Evolutionary conservation across 306 rosid species (phyloP).

Genomic region (Glycine tomentella): DNA sequence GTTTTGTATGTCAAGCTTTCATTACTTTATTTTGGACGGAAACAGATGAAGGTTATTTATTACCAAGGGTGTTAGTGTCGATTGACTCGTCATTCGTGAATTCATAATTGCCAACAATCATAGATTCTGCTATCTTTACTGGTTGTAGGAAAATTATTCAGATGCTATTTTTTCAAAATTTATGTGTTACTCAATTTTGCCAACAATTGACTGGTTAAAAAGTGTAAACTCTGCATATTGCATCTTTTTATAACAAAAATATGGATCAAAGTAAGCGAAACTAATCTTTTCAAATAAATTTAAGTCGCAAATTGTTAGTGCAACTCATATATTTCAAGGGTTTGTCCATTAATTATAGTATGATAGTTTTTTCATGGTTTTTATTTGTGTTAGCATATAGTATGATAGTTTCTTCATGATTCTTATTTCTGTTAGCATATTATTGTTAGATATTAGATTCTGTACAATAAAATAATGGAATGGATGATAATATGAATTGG

Average conservation of each 20-base stretch:
- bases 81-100: not conserved
- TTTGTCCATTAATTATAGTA: not conserved
- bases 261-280: not conserved
- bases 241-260: not conserved
- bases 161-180: not conserved
- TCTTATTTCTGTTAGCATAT: not conserved
- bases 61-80: not conserved
- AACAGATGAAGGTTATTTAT: conserved; percentile 13
- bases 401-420: not conserved
- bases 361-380: too few relatives aligned
- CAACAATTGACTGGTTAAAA: not conserved
- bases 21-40: not conserved
- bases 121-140: not conserved
- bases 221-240: not conserved
- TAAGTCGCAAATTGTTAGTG: too few relatives aligned
- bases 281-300: too few relatives aligned
- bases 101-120: not conserved
- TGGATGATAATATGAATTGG: not conserved
- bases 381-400: too few relatives aligned
- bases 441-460: conserved; percentile 13
- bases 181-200: not conserved
- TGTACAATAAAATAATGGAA: not conserved
- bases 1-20: not conserved
- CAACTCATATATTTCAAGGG: not conserved
- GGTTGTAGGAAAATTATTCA: not conserved